phyloP scores from a whole-genome alignment of 306 rosid genomes.

The Quercus robur region DNA sequence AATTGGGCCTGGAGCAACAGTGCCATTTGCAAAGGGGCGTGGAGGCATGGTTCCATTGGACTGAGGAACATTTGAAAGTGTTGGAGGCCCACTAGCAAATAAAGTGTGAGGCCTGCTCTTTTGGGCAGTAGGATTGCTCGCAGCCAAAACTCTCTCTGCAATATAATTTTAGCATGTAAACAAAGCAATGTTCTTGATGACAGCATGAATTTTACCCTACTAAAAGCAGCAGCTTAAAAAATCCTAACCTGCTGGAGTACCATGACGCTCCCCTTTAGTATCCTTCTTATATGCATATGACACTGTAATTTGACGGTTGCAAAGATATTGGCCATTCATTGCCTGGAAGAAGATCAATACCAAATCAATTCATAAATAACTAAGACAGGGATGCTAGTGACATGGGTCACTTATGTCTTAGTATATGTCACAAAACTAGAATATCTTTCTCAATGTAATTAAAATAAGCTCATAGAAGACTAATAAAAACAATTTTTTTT shows the following conservation, averaged over 20 bases:
- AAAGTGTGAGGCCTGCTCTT: conserved; percentile 95
- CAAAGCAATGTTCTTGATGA: neutral
- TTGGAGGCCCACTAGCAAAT: conserved; percentile 94
- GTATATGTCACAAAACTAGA: neutral
- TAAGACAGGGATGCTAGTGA: neutral
- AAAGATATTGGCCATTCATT: conserved; percentile 96
- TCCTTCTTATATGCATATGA: conserved; percentile 98
- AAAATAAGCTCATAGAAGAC: neutral
- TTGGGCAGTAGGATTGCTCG: conserved; percentile 78
- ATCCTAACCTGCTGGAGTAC: conserved; percentile 90
- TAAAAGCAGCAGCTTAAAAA: conserved; percentile 11
- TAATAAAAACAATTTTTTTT: no score
- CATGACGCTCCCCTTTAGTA: conserved; percentile 97
- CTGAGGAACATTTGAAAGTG: conserved; percentile 63
- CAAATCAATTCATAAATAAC: neutral
- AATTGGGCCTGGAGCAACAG: conserved; percentile 47
- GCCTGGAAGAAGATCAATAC: conserved; percentile 46
- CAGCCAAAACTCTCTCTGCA: conserved; percentile 97
- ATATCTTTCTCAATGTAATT: neutral
- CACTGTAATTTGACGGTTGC: conserved; percentile 97
- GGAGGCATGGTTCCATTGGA: conserved; percentile 68
- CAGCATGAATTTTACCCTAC: neutral
- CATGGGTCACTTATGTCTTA: neutral
- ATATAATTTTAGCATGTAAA: conserved; percentile 9
- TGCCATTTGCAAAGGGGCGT: conserved; percentile 80